Base-by-base conservation (phyloP, 1,284 basidiomycete genomes). In the Mycosarcoma maydis region DNA sequence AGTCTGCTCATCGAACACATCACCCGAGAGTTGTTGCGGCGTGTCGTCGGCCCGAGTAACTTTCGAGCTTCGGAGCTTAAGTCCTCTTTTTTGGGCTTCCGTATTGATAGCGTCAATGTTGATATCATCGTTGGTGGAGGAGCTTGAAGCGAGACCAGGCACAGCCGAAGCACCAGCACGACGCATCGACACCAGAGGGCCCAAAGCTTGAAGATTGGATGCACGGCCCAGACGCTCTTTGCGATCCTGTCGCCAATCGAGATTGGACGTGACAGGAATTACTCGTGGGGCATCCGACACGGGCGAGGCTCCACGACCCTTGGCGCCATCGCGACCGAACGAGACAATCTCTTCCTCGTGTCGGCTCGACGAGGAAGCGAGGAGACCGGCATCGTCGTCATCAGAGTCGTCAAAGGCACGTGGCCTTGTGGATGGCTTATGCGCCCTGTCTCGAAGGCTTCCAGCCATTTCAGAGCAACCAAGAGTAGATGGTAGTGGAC, bases 171-270 rank as follows among this genome's bases (percentile, higher is more conserved):
- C 56, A 19, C 50, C 55, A 2, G 50, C 33, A n/a, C 38, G 32
- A 7, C 59, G 54, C 53, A 67, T 70, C 20, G 68, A 64, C 9
- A 59, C 55, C 14, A 67, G 55, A 20, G 72, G 69, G 13, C 74
- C 70, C 5, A 73, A 26, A 2, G 49, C 39, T 19, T 59, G 32
- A 5, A 72, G 55, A 30, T 74, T 58, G 13, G 55, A 24, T 3
- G 59, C 66, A 10, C 66, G 34, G 23, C 77, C 77, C 11, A 78
- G 40, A 3, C 76, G 62, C 29, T 62, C 48, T 41, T 73, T 78
- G 17, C 76, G 52, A 20, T 78, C 77, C 23, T 78, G 64, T 13
- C 73, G 56, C 77, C 77, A 80, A 46, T 80, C 72, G 14, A 55
- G 42, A 23, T 68, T 60, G 32, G 71, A 49, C 13, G 49, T 17